A percentile compares a stretch with the other conserved stretches of the same genome.
Conservation (phyloP, 306 rosid species). For the Argentina anserina region DNA sequence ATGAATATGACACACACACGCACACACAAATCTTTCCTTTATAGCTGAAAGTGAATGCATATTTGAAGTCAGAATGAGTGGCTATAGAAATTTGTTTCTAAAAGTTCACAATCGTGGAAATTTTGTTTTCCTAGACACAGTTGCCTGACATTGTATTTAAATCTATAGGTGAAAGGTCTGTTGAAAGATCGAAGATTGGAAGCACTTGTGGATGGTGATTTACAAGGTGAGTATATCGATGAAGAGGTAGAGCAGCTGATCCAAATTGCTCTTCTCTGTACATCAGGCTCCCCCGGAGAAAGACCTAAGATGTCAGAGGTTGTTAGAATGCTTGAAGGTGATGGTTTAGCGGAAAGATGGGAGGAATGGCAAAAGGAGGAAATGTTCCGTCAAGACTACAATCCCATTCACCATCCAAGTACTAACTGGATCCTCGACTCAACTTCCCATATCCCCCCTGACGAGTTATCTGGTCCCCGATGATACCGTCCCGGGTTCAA, state of each 20-base stretch:
- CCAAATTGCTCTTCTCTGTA: constrained; percentile 88
- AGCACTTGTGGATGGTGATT: constrained; percentile 66
- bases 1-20: neutral
- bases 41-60: neutral
- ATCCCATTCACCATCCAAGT: constrained; percentile 40
- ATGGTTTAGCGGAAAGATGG: constrained; percentile 87
- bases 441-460: constrained; percentile 60
- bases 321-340: constrained; percentile 95
- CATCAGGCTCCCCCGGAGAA: constrained; percentile 67
- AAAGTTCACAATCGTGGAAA: neutral
- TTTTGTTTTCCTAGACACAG: neutral
- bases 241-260: constrained; percentile 73
- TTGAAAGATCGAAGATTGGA: constrained; percentile 69
- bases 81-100: neutral
- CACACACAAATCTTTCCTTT: neutral
- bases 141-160: constrained; percentile 15
- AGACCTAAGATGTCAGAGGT: constrained; percentile 95
- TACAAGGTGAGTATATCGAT: constrained; percentile 53
- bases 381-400: constrained; percentile 54
- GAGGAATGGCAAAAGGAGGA: constrained; percentile 92
- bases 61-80: neutral
- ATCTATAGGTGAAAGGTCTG: constrained; percentile 75
- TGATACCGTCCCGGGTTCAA: constrained; percentile 27
- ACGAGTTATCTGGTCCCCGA: constrained; percentile 88
- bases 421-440: constrained; percentile 75